phyloP scores from a whole-genome alignment of 306 rosid species.

The Trifolium repens region DNA sequence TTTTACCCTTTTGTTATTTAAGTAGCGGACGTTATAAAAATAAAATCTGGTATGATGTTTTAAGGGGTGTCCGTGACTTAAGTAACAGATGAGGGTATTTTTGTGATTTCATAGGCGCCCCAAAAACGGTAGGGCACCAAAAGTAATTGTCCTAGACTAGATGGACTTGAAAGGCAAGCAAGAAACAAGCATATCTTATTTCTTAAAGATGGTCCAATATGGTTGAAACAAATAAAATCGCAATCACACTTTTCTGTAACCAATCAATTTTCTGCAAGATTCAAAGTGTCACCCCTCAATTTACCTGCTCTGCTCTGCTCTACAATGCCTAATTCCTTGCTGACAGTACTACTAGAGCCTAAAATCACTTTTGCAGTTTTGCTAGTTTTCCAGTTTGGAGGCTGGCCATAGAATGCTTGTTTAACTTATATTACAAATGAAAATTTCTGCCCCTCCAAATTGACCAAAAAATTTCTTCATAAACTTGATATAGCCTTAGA shows the following conservation, averaged over 20 bases:
- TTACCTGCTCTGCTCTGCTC: constrained; percentile 7
- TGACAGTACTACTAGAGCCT: constrained; percentile 1
- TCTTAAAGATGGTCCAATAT: constrained; percentile 27
- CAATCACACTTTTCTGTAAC: not conserved
- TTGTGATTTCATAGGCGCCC: too few relatives aligned
- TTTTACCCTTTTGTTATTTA: too few relatives aligned
- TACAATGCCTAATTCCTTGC: constrained; percentile 4
- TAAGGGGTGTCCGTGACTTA: too few relatives aligned
- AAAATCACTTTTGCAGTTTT: constrained; percentile 27
- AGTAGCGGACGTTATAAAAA: too few relatives aligned
- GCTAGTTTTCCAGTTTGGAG: constrained; percentile 27
- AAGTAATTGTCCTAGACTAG: not conserved
- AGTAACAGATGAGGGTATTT: too few relatives aligned
- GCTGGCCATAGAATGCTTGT: constrained; percentile 28
- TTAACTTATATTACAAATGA: constrained; percentile 33
- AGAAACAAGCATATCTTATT: constrained; percentile 20
- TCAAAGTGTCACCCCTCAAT: constrained; percentile 1
- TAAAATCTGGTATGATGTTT: too few relatives aligned
- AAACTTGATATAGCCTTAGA: constrained; percentile 3
- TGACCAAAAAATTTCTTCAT: constrained; percentile 33
- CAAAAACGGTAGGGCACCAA: too few relatives aligned
- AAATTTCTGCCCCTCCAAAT: constrained; percentile 24
- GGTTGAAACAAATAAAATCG: constrained; percentile 20
- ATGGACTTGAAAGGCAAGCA: not conserved
- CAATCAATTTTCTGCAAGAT: constrained; percentile 11